Evolutionary conservation across 2,329 filamentous ascomycete species (phyloP), one percentile per base, ranked within the genome.

Genomic region (Aspergillus sp.): DNA sequence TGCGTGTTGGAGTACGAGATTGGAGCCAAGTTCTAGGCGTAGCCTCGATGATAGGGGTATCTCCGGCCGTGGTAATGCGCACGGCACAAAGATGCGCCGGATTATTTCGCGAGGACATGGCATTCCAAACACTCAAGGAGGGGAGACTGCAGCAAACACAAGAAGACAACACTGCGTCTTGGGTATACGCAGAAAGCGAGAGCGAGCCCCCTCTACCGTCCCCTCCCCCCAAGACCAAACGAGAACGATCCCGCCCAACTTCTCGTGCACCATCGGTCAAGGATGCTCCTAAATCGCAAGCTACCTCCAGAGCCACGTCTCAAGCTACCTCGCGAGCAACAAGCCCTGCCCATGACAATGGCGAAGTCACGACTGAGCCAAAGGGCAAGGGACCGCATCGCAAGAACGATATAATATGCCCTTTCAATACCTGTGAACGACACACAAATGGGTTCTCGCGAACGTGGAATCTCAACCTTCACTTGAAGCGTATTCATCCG

Each of bases 11-110:
- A 29, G 77, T 86, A 12, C 84, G 90, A 22, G 90, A 96, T 76
- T 98, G 94, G 94, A 90, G 87, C 65, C 91, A 96, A 65, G 84
- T 97, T 1, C 77, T 97, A 29, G 90, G 90, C 0, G 82, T 92
- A 0, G 94, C 94, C 2, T 84, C 90, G 0, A 77, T 96, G 53
- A 85, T 85, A 2, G 91, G 90, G 0, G 93, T 92, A 75, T 79
- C 89, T 1, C 74, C 81, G 0, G 74, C 78, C 1, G 89, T 87
- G 0, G 76, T 97, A 12, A 84, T 87, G 55, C 85, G 90, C 31
- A 85, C 92, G 0, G 84, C 89, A 2, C 82, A 87, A 69, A 84
- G 94, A 52, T 98, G 93, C 69, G 85, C 89, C 2, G 79, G 84
- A 50, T 78, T 96, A 0, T 96, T 97, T 67, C 84, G 83, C 0